Conservation (phyloP, 2,329 filamentous ascomycete genomes). For the Reticulascus tulasneorum region DNA sequence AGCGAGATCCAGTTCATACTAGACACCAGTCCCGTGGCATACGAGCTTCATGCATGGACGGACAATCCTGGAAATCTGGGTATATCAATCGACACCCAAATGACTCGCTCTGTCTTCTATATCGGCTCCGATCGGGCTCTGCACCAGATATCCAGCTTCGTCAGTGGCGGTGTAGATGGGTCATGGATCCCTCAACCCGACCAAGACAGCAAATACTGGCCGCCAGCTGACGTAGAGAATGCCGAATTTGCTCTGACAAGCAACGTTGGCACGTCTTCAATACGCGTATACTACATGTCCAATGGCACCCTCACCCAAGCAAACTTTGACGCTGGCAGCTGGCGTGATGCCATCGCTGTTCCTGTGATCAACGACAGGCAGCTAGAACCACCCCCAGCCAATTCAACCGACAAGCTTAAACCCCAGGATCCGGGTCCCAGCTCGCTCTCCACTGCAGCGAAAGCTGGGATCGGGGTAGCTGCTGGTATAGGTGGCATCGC, state of each 20-base stretch:
- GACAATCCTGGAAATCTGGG: slow-evolving; percentile 1
- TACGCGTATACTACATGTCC: too few species aligned
- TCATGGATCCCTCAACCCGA: slow-evolving; percentile 23
- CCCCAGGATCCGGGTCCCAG: too few species aligned
- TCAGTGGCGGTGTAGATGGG: too few species aligned
- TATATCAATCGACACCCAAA: slow-evolving; percentile 20
- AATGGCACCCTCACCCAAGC: too few species aligned
- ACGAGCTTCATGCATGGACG: slow-evolving; percentile 4
- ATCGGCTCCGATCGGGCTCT: slow-evolving; percentile 30
- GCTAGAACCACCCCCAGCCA: too few species aligned
- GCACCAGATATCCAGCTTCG: slow-evolving; percentile 24
- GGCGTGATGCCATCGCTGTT: too few species aligned
- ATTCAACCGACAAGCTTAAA: too few species aligned
- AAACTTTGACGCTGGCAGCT: too few species aligned
- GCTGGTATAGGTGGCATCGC: too few species aligned
- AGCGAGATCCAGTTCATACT: slow-evolving; percentile 3
- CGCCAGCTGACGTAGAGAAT: slow-evolving; percentile 23
- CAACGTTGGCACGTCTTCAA: slow-evolving; percentile 18
- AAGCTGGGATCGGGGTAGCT: too few species aligned
- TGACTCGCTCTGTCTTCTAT: slow-evolving; percentile 25
- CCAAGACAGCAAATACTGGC: slow-evolving; percentile 21
- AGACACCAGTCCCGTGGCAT: slow-evolving; percentile 1
- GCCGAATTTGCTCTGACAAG: slow-evolving; percentile 25
- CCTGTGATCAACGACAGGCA: too few species aligned
- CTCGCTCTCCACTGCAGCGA: too few species aligned